Evolutionary conservation across 2,329 filamentous ascomycete genomes (phyloP), one percentile per base, ranked within the genome.

Genomic region (Aspergillus fumigatus): DNA sequence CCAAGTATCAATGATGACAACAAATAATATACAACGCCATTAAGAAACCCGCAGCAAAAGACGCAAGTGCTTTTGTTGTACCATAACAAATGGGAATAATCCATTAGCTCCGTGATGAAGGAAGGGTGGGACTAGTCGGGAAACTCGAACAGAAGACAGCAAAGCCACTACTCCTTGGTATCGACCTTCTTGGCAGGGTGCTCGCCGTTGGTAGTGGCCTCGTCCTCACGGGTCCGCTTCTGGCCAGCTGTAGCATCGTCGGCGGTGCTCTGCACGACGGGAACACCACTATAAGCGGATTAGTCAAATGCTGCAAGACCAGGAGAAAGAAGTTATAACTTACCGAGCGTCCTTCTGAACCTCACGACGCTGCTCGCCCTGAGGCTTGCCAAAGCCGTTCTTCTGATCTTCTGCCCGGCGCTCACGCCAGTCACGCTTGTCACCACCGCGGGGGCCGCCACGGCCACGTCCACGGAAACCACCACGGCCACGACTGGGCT

Each of bases 121-220:
- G 57, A 52, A 61, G 55, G 54, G 61, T 25, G 23, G 23, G 19
- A 23, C 43, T 10, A 47, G 14, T 25, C 10, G 62, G 47, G 45
- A 59, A 59, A 38, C 27, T 54, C 48, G n/a, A 58, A 58, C 26
- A 17, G 43, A 26, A 6, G 43, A 47, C 21, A 14, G 21, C 21
- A 4, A 53, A 52, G 45, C 21, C 45, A 56, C 69, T 70, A 75
- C 62, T 75, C 72, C 69, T 78, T 78, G 52, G 68, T 63, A 64
- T 80, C 79, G 41, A 77, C 72, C 67, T 81, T 82, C 71, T 82
- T 81, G 25, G 74, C 65, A 21, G 76, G 73, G 56, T 70, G 73
- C 38, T 75, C 73, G 17, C 68, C 71, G 32, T 68, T 72, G 49
- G 60, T 62, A 35, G 50, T 54, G 17, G 56, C 51, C 45, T 72